Conservation (phyloP, 2,329 filamentous ascomycete genomes). For the Hymenoscyphus occultus region DNA sequence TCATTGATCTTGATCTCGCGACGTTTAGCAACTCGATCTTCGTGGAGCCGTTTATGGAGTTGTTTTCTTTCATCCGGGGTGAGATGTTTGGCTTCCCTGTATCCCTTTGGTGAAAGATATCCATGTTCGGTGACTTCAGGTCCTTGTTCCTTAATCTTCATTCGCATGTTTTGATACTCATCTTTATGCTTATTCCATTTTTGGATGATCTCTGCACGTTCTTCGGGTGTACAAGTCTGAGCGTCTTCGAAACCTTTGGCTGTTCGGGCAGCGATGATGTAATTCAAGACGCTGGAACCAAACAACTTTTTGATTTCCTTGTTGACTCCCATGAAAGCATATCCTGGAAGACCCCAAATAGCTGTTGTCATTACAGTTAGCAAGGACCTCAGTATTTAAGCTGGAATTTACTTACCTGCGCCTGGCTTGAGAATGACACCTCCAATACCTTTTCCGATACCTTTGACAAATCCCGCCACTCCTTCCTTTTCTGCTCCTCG, state of each 20-base stretch:
- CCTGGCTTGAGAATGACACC: constrained; percentile 80
- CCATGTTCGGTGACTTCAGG: constrained; percentile 32
- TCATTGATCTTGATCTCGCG: constrained; percentile 31
- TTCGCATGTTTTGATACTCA: constrained; percentile 39
- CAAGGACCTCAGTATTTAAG: background rate
- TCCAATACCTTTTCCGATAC: constrained; percentile 78
- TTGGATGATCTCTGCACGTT: constrained; percentile 61
- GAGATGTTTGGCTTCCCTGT: constrained; percentile 47
- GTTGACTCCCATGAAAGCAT: constrained; percentile 78
- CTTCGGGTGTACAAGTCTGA: constrained; percentile 49
- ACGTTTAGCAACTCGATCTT: constrained; percentile 42
- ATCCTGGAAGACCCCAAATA: constrained; percentile 71
- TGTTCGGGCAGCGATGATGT: constrained; percentile 74
- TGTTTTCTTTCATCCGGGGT: constrained; percentile 52
- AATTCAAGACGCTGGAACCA: constrained; percentile 69
- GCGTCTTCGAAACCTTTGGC: constrained; percentile 71
- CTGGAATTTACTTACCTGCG: constrained; percentile 54
- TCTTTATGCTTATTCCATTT: constrained; percentile 46
- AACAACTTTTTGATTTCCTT: constrained; percentile 72
- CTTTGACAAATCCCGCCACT: constrained; percentile 67
- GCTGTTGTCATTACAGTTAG: constrained; percentile 38
- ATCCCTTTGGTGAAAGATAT: constrained; percentile 41
- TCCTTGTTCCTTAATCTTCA: constrained; percentile 35
- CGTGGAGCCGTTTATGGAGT: constrained; percentile 49
- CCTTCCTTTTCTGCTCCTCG: constrained; percentile 66